These are phyloP conservation scores for Geotrichum phurueaensis DNA, from an alignment of 1,139 yeast genomes.

Conservation along the genomic window DNA sequence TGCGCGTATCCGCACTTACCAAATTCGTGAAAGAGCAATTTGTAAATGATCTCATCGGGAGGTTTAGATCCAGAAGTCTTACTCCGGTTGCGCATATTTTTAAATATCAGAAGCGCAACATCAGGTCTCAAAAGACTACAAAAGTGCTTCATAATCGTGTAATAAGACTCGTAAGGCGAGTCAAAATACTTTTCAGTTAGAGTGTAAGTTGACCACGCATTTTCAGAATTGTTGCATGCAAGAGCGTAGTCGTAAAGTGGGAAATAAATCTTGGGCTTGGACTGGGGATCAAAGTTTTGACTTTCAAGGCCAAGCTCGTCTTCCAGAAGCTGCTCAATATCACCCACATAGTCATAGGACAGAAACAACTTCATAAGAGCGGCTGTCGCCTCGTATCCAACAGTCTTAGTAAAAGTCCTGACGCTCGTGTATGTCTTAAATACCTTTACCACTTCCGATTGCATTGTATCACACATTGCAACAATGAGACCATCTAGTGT, in stretches of 20 bases:
- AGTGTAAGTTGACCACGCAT: conserved; percentile 62
- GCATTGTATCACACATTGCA: conserved; percentile 25
- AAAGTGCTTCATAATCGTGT: conserved; percentile 57
- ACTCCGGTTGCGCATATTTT: conserved; percentile 53
- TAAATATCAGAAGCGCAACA: conserved; percentile 59
- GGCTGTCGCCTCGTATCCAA: conserved; percentile 43
- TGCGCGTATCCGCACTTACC: conserved; percentile 56
- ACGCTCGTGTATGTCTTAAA: conserved; percentile 35
- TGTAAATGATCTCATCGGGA: conserved; percentile 58
- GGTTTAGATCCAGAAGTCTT: conserved; percentile 59
- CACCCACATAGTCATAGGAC: conserved; percentile 47
- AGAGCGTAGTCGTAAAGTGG: conserved; percentile 46
- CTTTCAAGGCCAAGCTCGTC: conserved; percentile 50
- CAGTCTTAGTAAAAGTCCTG: conserved; percentile 37
- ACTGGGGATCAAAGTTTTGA: conserved; percentile 31
- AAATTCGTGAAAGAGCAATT: conserved; percentile 55
- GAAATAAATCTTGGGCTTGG: conserved; percentile 34
- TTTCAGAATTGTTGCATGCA: conserved; percentile 39
- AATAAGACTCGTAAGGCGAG: conserved; percentile 55
- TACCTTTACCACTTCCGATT: conserved; percentile 27
- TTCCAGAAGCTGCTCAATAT: conserved; percentile 52
- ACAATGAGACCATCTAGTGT: conserved; percentile 35
- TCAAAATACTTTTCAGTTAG: conserved; percentile 53
- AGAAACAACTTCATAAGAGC: conserved; percentile 46
- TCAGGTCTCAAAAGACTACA: conserved; percentile 54